A percentile compares a stretch with the other conserved stretches of the same genome.
Evolutionary conservation across 2,329 filamentous ascomycete genomes (phyloP).

Genomic region (Fusarium staphyleae): DNA sequence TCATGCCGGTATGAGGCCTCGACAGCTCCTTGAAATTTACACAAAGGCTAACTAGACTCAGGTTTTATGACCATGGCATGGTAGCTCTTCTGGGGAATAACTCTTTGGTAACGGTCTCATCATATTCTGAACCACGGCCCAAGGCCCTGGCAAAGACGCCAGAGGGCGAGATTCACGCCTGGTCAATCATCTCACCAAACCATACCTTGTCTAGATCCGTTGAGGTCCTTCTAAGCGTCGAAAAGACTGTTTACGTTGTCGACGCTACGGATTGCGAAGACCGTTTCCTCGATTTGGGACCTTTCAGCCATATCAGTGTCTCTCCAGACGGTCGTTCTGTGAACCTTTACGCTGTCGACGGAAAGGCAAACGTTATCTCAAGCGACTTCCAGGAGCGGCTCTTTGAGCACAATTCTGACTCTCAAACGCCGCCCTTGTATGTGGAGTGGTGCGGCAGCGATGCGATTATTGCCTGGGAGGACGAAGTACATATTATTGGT

Average conservation of each 20-base stretch:
- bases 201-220: conserved; percentile 92
- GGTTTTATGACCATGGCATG: conserved; percentile 90
- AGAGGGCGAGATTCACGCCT: conserved; percentile 81
- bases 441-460: conserved; percentile 98
- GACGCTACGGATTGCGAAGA: conserved; percentile 93
- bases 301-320: conserved; percentile 88
- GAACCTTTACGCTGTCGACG: conserved; percentile 84
- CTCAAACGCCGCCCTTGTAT: conserved; percentile 83
- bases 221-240: conserved; percentile 87
- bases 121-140: conserved; percentile 89
- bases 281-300: conserved; percentile 86
- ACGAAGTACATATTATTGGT: conserved; percentile 93
- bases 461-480: conserved; percentile 95
- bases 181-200: conserved; percentile 86
- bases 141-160: conserved; percentile 80
- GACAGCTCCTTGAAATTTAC: background rate
- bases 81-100: conserved; percentile 92
- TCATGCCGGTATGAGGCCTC: conserved; percentile 69
- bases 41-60: conserved; percentile 33
- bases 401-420: conserved; percentile 89
- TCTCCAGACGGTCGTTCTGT: conserved; percentile 91
- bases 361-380: conserved; percentile 89
- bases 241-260: conserved; percentile 82
- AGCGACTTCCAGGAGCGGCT: conserved; percentile 93
- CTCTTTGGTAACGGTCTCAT: conserved; percentile 82